phyloP scores from a whole-genome alignment of 2,329 filamentous ascomycete genomes.

The Pyrenochaeta sp. region DNA sequence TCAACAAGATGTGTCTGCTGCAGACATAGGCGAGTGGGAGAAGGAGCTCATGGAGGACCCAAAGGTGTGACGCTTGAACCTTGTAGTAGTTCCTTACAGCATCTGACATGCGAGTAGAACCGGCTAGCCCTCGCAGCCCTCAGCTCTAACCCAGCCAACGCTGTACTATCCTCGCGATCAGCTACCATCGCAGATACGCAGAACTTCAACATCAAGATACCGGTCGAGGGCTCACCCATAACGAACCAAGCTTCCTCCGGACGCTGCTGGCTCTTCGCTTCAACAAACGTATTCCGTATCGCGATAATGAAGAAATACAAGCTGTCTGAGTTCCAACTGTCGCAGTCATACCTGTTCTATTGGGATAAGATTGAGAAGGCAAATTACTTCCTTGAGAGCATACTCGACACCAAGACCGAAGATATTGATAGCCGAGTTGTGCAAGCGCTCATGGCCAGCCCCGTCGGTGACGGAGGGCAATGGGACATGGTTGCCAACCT shows the following conservation, averaged over 20 bases:
- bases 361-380: slow-evolving; percentile 94
- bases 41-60: slow-evolving; percentile 69
- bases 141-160: slow-evolving; percentile 70
- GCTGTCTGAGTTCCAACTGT: slow-evolving; percentile 82
- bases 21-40: slow-evolving; percentile 67
- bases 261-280: slow-evolving; percentile 90
- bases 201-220: slow-evolving; percentile 83
- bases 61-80: slow-evolving; percentile 58
- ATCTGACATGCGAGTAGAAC: slow-evolving; percentile 52
- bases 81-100: neutral
- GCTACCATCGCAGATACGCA: slow-evolving; percentile 75
- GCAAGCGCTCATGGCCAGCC: slow-evolving; percentile 71
- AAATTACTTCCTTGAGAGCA: slow-evolving; percentile 87
- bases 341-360: slow-evolving; percentile 87
- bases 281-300: slow-evolving; percentile 91
- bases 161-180: slow-evolving; percentile 70
- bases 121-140: slow-evolving; percentile 80
- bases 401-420: slow-evolving; percentile 76
- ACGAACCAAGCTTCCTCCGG: slow-evolving; percentile 85
- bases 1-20: slow-evolving; percentile 57
- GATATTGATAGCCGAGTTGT: slow-evolving; percentile 77
- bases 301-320: slow-evolving; percentile 85
- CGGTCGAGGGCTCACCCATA: slow-evolving; percentile 81
- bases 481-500: slow-evolving; percentile 94
- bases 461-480: slow-evolving; percentile 83